Base-by-base conservation (phyloP, 495 filamentous ascomycete species). In the Oidiodendron maius region DNA sequence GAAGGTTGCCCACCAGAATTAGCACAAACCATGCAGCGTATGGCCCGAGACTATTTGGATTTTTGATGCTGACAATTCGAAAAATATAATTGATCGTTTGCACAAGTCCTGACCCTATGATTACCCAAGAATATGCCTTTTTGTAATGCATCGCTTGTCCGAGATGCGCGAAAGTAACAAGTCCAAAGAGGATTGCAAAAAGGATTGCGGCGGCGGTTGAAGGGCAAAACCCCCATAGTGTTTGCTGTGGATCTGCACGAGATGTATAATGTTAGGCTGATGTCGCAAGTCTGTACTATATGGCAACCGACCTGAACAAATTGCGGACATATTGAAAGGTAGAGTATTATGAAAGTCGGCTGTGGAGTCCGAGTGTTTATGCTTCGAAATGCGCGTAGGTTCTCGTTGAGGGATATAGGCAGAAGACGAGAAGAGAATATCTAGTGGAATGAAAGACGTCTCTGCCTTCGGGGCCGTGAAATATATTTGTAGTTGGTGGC, bases 41-140 rank as follows among this genome's bases (percentile, higher is more conserved):
- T 38, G 51, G 59, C 0, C 24, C 44, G 6, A 55, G 41, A 15
- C 56, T 59, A 21, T 66, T 60, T 35, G 72, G 71, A 52, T 74
- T 46, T 3, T 53, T 50, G 12, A 70, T 50, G 1, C 61, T 64
- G 18, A 71, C 20, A 8, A 63, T 60, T 37, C 66, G 64, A 5
- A 63, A 42, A 30, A 68, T 44, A 41, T 67, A 73, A 3, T 59
- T 56, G 13, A 59, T n/a, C 0, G 59, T 60, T 46, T 74, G 67
- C 60, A 50, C 57, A 3, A 54, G 6, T 2, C 25, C 61, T 9
- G 56, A 64, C 59, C 67, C 68, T 25, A 68, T 69, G 10, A 81
- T 64, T 21, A 81, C 75, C 75, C 74, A 81, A 30, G 64, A 64
- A 53, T 75, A 81, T 24, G 55, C 44, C 28, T 59, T 59, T n/a